Conservation (phyloP, 345 rosid genomes). For the Rhizophora mangle region DNA sequence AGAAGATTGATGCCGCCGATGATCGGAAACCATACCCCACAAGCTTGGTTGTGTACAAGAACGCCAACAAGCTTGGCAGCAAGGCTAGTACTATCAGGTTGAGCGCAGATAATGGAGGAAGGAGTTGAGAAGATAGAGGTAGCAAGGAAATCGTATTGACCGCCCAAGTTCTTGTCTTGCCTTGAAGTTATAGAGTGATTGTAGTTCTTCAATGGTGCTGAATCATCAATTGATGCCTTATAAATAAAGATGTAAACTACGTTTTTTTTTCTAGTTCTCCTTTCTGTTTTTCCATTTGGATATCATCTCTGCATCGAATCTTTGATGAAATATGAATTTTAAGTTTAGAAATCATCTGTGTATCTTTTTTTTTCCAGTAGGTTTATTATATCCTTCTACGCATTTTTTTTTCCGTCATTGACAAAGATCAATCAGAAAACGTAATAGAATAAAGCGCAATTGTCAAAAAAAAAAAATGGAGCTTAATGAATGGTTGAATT, state of each 20-base stretch:
- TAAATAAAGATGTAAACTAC: not conserved
- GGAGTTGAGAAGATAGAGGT: not conserved
- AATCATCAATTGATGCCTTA: not conserved
- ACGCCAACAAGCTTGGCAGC: not conserved
- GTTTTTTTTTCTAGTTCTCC: too few species aligned
- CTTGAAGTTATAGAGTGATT: not conserved
- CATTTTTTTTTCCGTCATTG: too few species aligned
- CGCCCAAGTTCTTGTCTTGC: not conserved
- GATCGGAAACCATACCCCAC: conserved; percentile 1
- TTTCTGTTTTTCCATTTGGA: too few species aligned
- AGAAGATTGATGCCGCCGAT: not conserved
- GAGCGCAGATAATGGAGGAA: not conserved
- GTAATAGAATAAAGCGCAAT: too few species aligned
- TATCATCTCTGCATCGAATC: too few species aligned
- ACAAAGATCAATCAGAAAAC: too few species aligned
- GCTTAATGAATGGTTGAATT: too few species aligned
- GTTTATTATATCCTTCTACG: too few species aligned
- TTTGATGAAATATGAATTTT: too few species aligned
- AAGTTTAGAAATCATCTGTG: too few species aligned
- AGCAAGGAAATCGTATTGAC: not conserved
- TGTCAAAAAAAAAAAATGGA: too few species aligned
- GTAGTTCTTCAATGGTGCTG: not conserved
- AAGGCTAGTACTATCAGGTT: not conserved
- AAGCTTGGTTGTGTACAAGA: conserved; percentile 5
- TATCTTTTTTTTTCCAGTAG: too few species aligned